These are phyloP conservation scores for Medakamo hakoo DNA, from an alignment of 139 green algal species.

Conservation along the genomic window DNA sequence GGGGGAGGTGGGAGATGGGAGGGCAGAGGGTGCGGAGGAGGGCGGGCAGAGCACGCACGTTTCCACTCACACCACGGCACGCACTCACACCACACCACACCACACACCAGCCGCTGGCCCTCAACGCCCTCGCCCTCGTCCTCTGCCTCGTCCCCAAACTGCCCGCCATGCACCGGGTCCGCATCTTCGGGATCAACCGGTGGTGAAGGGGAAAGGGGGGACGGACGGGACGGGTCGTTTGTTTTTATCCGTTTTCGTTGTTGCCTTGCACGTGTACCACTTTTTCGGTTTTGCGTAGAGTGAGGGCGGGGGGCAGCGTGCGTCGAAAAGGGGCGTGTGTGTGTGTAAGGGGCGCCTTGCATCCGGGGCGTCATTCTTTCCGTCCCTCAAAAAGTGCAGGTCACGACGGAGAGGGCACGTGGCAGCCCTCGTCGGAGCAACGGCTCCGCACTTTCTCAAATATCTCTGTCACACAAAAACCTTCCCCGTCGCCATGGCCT, in stretches of 20 bases:
- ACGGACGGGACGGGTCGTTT: too few relatives aligned
- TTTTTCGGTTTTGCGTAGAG: slow-evolving; percentile 1
- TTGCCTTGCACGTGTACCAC: background rate
- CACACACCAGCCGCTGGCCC: slow-evolving; percentile 55
- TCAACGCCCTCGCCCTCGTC: slow-evolving; percentile 67
- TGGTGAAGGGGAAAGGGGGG: slow-evolving; percentile 27
- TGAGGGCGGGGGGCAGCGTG: background rate
- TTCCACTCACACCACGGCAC: too few relatives aligned
- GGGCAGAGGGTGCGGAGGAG: too few relatives aligned
- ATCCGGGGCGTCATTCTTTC: background rate
- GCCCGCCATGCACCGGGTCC: slow-evolving; percentile 65
- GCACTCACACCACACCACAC: too few relatives aligned
- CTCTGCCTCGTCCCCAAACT: slow-evolving; percentile 71
- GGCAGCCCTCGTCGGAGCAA: too few relatives aligned
- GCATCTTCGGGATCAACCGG: slow-evolving; percentile 62
- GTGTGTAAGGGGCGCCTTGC: background rate
- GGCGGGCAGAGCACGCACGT: too few relatives aligned
- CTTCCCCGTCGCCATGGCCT: too few relatives aligned
- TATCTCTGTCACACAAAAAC: too few relatives aligned
- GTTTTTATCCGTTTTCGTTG: slow-evolving; percentile 2
- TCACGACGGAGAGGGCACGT: background rate
- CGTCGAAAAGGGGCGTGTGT: background rate
- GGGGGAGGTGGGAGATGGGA: too few relatives aligned
- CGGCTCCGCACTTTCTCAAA: too few relatives aligned
- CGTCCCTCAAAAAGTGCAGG: background rate